phyloP scores from a whole-genome alignment of 2,329 filamentous ascomycete species.

The Hypomyces rosellus region DNA sequence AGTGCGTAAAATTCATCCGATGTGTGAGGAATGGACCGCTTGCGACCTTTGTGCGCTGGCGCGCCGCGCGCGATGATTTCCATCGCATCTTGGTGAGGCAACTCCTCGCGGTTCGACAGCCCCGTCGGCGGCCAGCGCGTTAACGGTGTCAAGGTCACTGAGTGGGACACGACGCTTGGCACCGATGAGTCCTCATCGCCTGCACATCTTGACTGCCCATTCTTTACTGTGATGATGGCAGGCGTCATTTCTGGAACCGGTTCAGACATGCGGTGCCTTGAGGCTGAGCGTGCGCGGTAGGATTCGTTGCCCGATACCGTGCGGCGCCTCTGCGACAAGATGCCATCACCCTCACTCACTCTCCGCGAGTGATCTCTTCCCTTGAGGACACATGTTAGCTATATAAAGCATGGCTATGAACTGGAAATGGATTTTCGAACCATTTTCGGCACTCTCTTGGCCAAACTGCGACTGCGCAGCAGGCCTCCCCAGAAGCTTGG shows the following conservation, averaged over 20 bases:
- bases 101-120: conserved; percentile 41
- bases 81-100: conserved; percentile 48
- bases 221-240: not conserved
- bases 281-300: not conserved
- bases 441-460: conserved; percentile 16
- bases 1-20: conserved; percentile 50
- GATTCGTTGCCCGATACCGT: conserved; percentile 2
- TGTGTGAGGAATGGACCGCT: conserved; percentile 47
- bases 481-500: conserved; percentile 43
- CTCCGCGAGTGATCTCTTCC: conserved; percentile 7
- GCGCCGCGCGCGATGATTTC: conserved; percentile 54
- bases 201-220: not conserved
- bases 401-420: not conserved
- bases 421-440: conserved; percentile 3
- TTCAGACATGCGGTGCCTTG: conserved; percentile 6
- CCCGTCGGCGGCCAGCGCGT: conserved; percentile 53
- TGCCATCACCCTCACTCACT: conserved; percentile 1
- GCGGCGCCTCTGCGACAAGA: conserved; percentile 1
- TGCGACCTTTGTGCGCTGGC: conserved; percentile 50
- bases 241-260: conserved; percentile 3
- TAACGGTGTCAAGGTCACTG: conserved; percentile 25
- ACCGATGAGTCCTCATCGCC: not conserved
- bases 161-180: not conserved
- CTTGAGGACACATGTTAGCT: not conserved
- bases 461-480: conserved; percentile 42